Base-by-base conservation (phyloP, 257 asterid species). In the Nicotiana tomentosiformis region DNA sequence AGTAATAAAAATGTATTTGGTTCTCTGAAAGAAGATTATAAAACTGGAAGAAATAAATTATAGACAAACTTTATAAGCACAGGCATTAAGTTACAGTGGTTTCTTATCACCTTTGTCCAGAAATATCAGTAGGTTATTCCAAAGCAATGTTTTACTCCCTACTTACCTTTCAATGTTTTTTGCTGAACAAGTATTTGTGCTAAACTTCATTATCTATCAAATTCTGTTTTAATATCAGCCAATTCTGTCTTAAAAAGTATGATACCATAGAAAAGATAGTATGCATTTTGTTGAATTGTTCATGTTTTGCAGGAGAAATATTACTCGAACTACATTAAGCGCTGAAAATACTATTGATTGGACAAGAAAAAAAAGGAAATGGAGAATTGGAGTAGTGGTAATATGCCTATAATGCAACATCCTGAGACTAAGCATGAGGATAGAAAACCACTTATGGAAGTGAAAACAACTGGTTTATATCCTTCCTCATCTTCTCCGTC, bases 401-500 rank as follows among this genome's bases (percentile, higher is more conserved):
- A 26, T 74, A 23, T 14, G 39, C 78, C 79, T 32, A 10, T 33
- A 62, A 49, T 67, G 43, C 82, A 46, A 10, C 76, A 33, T 1
- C 84, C 83, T 1, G 88, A 86, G 77, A 46, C 62, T 14, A 83
- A 81, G n/a, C 53, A 66, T 5, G 88, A 81, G 5, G 89, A 84
- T 37, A 23, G 39, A 16, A 66, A 85, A 15, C 72, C 57, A 18
- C 5, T 58, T 18, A 80, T 9, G 6, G 88, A 85, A 66, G 85
- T 29, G 68, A 83, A 58, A 15, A 65, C 61, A 60, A 33, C 70
- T 0, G 74, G 81, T 16, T 51, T 80, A 26, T 81, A 88, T 18
- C 53, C 87, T 30, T 81, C 87, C 9, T 84, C 94, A 1, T 85
- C 90, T 5, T 72, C 89, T 58, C 86, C 90, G 0, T 86, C 90